A percentile compares a stretch with the other conserved stretches of the same genome.
phyloP scores from a whole-genome alignment of 306 rosid species.

The Quercus aquifolioides region DNA sequence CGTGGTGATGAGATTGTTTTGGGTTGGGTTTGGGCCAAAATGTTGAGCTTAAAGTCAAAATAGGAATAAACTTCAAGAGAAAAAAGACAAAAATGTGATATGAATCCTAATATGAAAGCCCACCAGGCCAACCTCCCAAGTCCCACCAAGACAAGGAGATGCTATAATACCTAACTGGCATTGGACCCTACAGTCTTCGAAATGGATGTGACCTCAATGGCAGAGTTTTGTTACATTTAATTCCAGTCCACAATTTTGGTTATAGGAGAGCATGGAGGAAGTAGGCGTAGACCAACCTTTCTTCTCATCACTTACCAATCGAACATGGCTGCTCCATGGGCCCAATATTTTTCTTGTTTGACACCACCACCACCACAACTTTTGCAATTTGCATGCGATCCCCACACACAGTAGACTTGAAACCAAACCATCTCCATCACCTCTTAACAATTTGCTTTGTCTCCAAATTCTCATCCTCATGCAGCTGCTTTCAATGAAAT shows the following conservation, averaged over 20 bases:
- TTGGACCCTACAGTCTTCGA: neutral
- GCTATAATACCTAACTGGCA: no score
- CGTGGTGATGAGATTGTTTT: no score
- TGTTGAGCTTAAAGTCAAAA: no score
- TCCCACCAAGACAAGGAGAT: neutral
- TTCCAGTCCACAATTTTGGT: constrained; percentile 2
- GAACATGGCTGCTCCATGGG: neutral
- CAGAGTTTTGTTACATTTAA: neutral
- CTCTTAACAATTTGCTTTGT: neutral
- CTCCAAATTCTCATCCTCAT: neutral
- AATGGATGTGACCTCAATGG: neutral
- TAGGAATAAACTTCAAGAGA: no score
- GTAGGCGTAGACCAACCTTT: neutral
- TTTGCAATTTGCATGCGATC: neutral
- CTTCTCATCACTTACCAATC: no score
- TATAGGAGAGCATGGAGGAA: neutral
- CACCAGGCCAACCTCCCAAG: no score
- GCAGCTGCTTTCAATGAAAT: neutral
- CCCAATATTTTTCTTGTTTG: neutral
- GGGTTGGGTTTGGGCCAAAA: no score
- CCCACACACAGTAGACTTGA: neutral
- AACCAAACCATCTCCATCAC: neutral
- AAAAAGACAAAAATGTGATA: no score
- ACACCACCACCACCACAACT: neutral
- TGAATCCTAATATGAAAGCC: no score